Percentiles rank a stretch among this genome's conserved stretches.
Conservation (phyloP, 2,329 filamentous ascomycete species). For the Aspergillus fumigatiaffinis region DNA sequence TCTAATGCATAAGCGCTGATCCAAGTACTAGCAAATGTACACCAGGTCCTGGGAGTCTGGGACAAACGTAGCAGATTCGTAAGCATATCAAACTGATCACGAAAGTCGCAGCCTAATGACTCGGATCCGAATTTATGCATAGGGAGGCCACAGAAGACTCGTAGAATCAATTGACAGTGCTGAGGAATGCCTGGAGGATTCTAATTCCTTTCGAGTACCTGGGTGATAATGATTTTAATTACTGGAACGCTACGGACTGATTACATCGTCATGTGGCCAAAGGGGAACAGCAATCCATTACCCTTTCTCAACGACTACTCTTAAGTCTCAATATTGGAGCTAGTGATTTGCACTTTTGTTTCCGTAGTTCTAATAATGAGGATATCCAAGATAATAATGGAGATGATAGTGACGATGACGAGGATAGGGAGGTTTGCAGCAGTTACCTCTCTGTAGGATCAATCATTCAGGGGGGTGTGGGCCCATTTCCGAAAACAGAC, state of each 20-base stretch:
- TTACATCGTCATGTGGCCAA: neutral
- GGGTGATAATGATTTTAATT: slow-evolving; percentile 12
- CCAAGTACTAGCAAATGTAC: too few relatives aligned
- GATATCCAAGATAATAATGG: neutral
- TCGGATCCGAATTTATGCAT: neutral
- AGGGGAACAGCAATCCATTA: neutral
- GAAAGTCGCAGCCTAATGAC: neutral
- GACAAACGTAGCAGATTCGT: neutral
- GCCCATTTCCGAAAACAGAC: neutral
- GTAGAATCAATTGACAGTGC: slow-evolving; percentile 4
- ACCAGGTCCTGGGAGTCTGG: neutral
- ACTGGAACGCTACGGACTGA: neutral
- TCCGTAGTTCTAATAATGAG: neutral
- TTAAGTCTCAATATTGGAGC: neutral
- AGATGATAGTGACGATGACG: neutral
- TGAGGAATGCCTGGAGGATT: slow-evolving; percentile 27
- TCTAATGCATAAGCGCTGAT: neutral
- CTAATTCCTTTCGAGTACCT: slow-evolving; percentile 17
- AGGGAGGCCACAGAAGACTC: neutral
- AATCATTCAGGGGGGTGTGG: neutral
- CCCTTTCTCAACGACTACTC: neutral
- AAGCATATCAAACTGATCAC: neutral
- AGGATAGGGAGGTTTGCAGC: neutral
- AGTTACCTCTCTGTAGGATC: neutral
- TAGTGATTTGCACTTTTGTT: neutral